Base-by-base conservation (phyloP, 2,329 filamentous ascomycete species). In the Xylariaceae sp. region DNA sequence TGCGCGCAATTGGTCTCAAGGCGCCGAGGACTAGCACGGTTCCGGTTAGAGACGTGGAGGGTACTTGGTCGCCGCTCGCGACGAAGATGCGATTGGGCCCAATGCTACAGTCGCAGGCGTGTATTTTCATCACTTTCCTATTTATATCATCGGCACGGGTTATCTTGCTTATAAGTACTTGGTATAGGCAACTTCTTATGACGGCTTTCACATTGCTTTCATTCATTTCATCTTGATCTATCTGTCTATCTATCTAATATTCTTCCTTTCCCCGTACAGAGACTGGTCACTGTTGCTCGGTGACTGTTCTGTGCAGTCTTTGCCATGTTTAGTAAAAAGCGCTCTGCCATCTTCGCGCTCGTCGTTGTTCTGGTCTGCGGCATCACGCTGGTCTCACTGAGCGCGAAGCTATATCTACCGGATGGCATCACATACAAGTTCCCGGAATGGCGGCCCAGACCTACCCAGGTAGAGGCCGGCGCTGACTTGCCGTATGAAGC, bases 311-410 rank as follows among this genome's bases (percentile, higher is more conserved):
- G 10, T 47, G 7, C 51, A 18, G 50, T 23, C 30, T n/a, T n/a
- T 45, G 50, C 11, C 11, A 59, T 59, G 57, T n/a, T 45, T 15
- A 59, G 54, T 51, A 59, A 11, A 18, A 59, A 48, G 5, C 9
- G 39, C 13, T 37, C n/a, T 6, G 9, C 18, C 23, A 13, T 51
- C 49, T 30, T 30, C 35, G 30, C 37, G 9, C 35, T 59, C 47
- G 13, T 39, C n/a, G 10, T 59, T 6, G 1, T 59, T 13, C 10
- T n/a, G 17, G 11, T 35, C 44, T 15, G 42, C 35, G 23, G 44
- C 57, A 15, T 59, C 8, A 34, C 15, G 2, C 52, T 59, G 9
- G 42, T 17, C 9, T 2, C 34, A 8, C 45, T 53, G 15, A 59
- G 42, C 42, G 42, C 42, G 11, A 45, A 51, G 34, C 23, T 51